Base-by-base conservation (phyloP, 2,329 filamentous ascomycete species). In the Exophiala mesophila region DNA sequence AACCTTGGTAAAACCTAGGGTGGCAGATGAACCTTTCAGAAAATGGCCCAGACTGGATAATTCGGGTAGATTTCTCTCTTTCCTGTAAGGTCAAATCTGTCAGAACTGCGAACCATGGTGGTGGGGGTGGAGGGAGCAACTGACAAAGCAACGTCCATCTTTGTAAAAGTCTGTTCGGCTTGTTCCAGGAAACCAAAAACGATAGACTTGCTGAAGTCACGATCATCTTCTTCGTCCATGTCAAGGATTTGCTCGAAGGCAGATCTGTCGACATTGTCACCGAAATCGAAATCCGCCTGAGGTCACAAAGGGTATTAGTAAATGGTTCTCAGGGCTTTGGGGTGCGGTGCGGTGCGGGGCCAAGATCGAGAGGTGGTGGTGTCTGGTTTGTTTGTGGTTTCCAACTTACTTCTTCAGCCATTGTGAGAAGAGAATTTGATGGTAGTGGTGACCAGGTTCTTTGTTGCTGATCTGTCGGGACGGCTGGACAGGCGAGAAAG, bases 231-330 rank as follows among this genome's bases (percentile, higher is more conserved):
- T 52, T 97, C 92, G 64, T 98, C 92, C 90, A 98, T 96, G 67
- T 97, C 92, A 50, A 97, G 78, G 63, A 98, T 97, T 72, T 97
- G 92, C 57, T 83, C 81, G 59, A 98, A 98, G 43, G 88, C 94
- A 41, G 67, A 63, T 48, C 73, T 69, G 64, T 97, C 90, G 66
- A 98, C 82, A 61, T 75, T 74, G 53, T 92, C 85, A 46, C 79
- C 81, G 53, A 88, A 78, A 47, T 85, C 78, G 46, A 73, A 71
- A 8, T 51, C 48, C 34, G 24, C 32, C 48, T 51, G 32, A 16
- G n/a, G 16, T 26, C 24, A 13, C 18, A 16, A 8, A 19, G 20
- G 13, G 24, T 5, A 13, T 39, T 24, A 39, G 38, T 26, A 16
- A 31, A n/a, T n/a, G n/a, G n/a, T n/a, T n/a, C n/a, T n/a, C n/a